A percentile compares a stretch with the other conserved stretches of the same genome.
These are phyloP conservation scores for Diaporthe longicolla DNA, from an alignment of 2,329 filamentous ascomycete species.

Conservation along the genomic window DNA sequence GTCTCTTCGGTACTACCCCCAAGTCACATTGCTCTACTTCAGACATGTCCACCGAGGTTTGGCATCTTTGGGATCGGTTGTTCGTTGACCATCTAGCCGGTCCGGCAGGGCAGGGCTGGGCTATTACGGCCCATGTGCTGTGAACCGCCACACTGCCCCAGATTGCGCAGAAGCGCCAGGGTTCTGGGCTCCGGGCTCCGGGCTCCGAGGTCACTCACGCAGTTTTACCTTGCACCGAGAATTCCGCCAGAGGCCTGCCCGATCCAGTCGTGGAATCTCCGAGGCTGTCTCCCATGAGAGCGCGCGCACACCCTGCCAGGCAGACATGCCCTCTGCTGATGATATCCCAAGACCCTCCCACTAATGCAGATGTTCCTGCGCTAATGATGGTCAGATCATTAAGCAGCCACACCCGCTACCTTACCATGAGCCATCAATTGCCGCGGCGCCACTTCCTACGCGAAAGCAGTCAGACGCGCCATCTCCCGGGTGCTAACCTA, in stretches of 20 bases:
- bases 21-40: not conserved
- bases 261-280: not conserved
- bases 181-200: not conserved
- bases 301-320: not conserved
- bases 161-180: not conserved
- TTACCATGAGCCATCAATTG: not conserved
- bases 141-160: not conserved
- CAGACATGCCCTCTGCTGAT: not conserved
- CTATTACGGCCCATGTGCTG: not conserved
- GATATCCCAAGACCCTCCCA: not conserved
- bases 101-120: too few species aligned
- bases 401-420: conserved; percentile 32
- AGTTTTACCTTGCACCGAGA: not conserved
- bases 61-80: not conserved
- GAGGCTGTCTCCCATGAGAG: not conserved
- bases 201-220: not conserved
- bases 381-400: conserved; percentile 19
- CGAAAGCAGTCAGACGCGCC: conserved; percentile 4
- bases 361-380: conserved; percentile 20
- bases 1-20: not conserved
- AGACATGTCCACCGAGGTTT: not conserved
- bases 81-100: not conserved
- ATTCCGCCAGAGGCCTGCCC: not conserved
- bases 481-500: conserved; percentile 1
- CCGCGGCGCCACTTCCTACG: not conserved